These are phyloP conservation scores for Xylaria sp. DNA, from an alignment of 2,329 filamentous ascomycete genomes.

Conservation along the genomic window DNA sequence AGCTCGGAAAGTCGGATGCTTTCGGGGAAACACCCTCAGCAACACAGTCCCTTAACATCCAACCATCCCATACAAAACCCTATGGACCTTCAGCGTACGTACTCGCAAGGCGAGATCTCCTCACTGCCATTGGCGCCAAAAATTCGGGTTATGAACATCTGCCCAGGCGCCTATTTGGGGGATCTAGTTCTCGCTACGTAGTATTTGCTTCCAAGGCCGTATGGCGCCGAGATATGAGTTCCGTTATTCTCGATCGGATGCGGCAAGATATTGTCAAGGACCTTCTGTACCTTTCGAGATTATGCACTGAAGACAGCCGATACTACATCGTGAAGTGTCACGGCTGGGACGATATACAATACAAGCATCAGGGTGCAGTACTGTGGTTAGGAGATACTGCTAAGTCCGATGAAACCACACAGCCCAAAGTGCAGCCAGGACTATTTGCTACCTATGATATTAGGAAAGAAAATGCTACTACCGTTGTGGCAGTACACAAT, in stretches of 20 bases:
- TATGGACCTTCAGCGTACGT: slow-evolving; percentile 48
- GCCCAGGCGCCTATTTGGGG: slow-evolving; percentile 31
- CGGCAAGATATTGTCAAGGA: slow-evolving; percentile 59
- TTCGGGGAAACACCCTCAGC: background rate
- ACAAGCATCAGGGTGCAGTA: slow-evolving; percentile 57
- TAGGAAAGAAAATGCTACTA: slow-evolving; percentile 49
- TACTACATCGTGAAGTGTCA: slow-evolving; percentile 57
- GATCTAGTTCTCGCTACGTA: slow-evolving; percentile 34
- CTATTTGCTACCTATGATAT: slow-evolving; percentile 61
- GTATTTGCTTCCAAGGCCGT: slow-evolving; percentile 43
- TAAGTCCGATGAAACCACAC: slow-evolving; percentile 6
- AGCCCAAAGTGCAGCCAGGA: slow-evolving; percentile 40
- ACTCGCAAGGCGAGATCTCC: slow-evolving; percentile 50
- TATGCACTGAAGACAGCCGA: slow-evolving; percentile 47
- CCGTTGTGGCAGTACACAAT: slow-evolving; percentile 64
- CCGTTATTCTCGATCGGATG: slow-evolving; percentile 62
- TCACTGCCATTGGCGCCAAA: slow-evolving; percentile 42
- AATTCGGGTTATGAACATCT: slow-evolving; percentile 31
- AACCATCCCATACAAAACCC: background rate
- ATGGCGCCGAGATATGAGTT: slow-evolving; percentile 68
- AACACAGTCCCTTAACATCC: background rate
- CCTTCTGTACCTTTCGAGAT: slow-evolving; percentile 55
- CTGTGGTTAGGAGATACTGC: slow-evolving; percentile 55
- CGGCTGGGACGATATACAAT: slow-evolving; percentile 57
- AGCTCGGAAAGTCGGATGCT: background rate